Base-by-base conservation (phyloP, 176 grass and related monocot genomes). In the Ensete glaucum region DNA sequence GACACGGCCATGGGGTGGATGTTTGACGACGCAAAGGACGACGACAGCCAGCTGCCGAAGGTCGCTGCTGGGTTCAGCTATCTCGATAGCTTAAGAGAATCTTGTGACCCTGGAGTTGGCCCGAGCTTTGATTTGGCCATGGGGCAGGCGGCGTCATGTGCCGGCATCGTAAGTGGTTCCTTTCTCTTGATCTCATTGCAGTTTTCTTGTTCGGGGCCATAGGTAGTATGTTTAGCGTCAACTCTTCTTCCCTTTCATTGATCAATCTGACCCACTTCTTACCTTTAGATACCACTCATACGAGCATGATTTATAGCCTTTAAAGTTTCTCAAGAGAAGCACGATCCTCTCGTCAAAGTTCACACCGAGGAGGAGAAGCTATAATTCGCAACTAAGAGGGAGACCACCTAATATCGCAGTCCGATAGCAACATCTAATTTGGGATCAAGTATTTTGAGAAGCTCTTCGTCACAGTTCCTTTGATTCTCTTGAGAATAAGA, bases 161-260 rank as follows among this genome's bases (percentile, higher is more conserved):
- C 80, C n/a, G 72, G 80, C 75, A 85, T 85, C 73, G 87, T 89
- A 77, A 89, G 87, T 89, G 43, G 19, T 80, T 73, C 22, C 14
- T 43, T 62, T 11, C 25, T 72, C 62, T 74, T 34, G 52, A 71
- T 65, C 53, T 73, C 56, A 22, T 73, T 51, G 15, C 22, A 73
- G 25, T 56, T 77, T 26, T 81, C 10, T 76, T 20, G 50, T 53
- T 81, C 64, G 62, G 65, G 12, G 25, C 43, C 56, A 11, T 77
- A 16, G 22, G 24, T 64, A 58, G 1, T 34, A 23, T 23, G 13
- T 53, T 53, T 21, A 63, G 19, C 19, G 4, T 8, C 48, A 3
- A 1, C 1, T 20, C 9, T 17, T 77, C 64, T 56, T 55, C 34
- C 65, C 72, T 56, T 52, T 70, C 34, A 3, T 43, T 43, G 34